Percentiles rank a stretch among this genome's conserved stretches.
phyloP scores from a whole-genome alignment of 2,329 filamentous ascomycete species.

The Pseudocercospora vitis region DNA sequence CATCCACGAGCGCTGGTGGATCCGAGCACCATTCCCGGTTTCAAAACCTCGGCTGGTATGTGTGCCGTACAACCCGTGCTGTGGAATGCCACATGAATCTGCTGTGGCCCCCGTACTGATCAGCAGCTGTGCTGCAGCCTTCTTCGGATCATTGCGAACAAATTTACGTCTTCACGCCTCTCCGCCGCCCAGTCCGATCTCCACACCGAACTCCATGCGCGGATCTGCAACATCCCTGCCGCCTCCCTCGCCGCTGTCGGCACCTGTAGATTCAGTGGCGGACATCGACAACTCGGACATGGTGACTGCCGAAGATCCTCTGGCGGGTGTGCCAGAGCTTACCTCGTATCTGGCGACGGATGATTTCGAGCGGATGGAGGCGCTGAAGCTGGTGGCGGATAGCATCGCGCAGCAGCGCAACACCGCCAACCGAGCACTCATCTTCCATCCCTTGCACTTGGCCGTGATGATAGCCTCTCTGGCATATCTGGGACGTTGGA shows the following conservation, averaged over 20 bases:
- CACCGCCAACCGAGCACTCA: constrained; percentile 61
- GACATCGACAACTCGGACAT: constrained; percentile 22
- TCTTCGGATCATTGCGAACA: constrained; percentile 77
- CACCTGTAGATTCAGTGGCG: constrained; percentile 31
- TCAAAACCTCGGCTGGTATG: constrained; percentile 40
- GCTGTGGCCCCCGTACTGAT: too few relatives aligned
- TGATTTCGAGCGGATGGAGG: constrained; percentile 63
- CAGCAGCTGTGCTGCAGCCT: constrained; percentile 60
- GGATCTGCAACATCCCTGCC: constrained; percentile 52
- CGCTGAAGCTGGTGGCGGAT: constrained; percentile 73
- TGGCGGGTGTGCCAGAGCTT: constrained; percentile 63
- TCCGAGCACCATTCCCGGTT: constrained; percentile 35
- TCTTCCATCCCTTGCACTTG: constrained; percentile 59
- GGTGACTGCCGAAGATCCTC: constrained; percentile 34
- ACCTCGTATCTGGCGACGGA: constrained; percentile 55
- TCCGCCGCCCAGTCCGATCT: constrained; percentile 61
- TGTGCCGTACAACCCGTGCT: constrained; percentile 6
- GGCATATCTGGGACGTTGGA: constrained; percentile 42
- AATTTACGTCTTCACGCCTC: constrained; percentile 68
- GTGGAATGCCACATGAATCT: too few relatives aligned
- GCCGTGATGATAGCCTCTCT: constrained; percentile 41
- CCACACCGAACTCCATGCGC: constrained; percentile 61
- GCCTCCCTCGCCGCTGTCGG: constrained; percentile 47
- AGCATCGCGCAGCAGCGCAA: constrained; percentile 81
- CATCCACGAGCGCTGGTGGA: constrained; percentile 29